Evolutionary conservation across 805 yeast species (phyloP), one percentile per base, ranked within the genome.

Genomic region (Hanseniaspora guilliermondii): DNA sequence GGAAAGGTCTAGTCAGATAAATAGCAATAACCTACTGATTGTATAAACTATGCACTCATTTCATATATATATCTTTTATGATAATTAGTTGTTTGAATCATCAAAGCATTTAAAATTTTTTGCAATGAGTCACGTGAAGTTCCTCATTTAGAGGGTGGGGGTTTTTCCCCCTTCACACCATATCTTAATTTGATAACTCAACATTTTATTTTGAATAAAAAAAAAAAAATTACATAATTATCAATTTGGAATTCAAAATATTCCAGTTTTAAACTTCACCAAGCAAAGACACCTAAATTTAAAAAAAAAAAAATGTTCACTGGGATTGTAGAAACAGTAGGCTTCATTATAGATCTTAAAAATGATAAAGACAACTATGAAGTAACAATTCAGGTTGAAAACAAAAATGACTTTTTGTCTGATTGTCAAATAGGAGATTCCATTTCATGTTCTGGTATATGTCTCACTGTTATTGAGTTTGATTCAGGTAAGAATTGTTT

Each of bases 381-480:
- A 16, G 83, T 81, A 9, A 78, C 95, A 0, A 64, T 88, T 39
- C 76, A 79, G 3, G 77, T 91, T 37, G 71, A 73, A 1, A 78
- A 84, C 58, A 85, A 88, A 30, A 63, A 73, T 0, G 67, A 70
- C 3, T 80, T 93, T 30, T 72, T 91, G 16, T 73, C 64, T 0
- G 99, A 93, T 65, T 88, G 86, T 58, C 89, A 88, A 63, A 69
- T 91, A 38, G 99, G 99, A 12, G 99, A 93, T 69, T 86, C 96
- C 16, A 93, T 93, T 56, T 79, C 93, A 27, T 78, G 91, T 30
- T 86, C 86, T 64, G 98, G 98, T 8, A 76, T 76, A 1, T 93
- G 99, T 68, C 74, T 93, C 35, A 93, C 99, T 0, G 97, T 91
- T 7, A 88, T 96, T 0, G 88, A 83, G 59, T 88, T 87, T 61